A percentile compares a stretch with the other conserved stretches of the same genome.
Conservation (phyloP, 345 rosid genomes). For the Durio zibethinus region DNA sequence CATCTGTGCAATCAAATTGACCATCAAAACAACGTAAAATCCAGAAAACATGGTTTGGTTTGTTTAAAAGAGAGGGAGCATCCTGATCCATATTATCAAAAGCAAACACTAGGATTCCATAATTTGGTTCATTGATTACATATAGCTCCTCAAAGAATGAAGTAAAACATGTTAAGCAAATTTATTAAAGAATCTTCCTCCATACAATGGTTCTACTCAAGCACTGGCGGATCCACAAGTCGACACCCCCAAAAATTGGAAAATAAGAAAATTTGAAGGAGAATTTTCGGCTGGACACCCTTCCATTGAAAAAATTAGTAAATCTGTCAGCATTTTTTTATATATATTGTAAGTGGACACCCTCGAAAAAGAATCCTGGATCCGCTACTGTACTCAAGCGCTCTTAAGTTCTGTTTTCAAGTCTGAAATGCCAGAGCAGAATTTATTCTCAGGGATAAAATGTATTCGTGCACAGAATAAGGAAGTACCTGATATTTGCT, state of each 20-base stretch:
- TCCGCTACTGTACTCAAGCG: background rate
- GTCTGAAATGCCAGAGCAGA: background rate
- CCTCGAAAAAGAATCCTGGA: too few species aligned
- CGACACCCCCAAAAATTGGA: too few species aligned
- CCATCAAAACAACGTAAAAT: slow-evolving; percentile 10
- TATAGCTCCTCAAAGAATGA: background rate
- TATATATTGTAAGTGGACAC: too few species aligned
- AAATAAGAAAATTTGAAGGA: too few species aligned
- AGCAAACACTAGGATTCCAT: background rate
- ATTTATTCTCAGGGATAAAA: background rate
- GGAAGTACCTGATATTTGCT: slow-evolving; percentile 92
- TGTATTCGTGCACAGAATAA: background rate
- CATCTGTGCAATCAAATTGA: slow-evolving; percentile 58
- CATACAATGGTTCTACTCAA: background rate
- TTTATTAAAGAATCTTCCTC: background rate
- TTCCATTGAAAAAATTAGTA: too few species aligned
- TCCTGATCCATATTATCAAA: background rate
- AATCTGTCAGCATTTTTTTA: too few species aligned
- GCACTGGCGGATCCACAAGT: too few species aligned
- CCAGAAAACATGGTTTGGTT: background rate
- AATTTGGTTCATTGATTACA: background rate
- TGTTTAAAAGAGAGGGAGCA: background rate
- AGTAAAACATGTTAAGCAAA: background rate
- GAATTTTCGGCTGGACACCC: too few species aligned
- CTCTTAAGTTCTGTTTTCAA: background rate